Evolutionary conservation across 2,329 filamentous ascomycete genomes (phyloP).

Genomic region (Thyridium curvatum): DNA sequence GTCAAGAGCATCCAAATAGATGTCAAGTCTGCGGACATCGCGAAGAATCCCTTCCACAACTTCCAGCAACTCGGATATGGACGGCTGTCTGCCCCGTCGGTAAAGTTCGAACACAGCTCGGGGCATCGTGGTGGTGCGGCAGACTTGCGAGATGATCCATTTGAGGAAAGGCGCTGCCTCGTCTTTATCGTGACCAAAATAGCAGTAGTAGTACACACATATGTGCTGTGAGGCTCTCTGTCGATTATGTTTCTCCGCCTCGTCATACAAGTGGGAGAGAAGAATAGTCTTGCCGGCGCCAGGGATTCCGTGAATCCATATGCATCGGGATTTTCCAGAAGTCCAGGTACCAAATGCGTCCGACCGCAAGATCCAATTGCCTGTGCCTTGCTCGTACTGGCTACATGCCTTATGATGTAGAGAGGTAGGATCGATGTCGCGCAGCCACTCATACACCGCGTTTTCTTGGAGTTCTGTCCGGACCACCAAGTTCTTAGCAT

Average conservation of each 20-base stretch:
- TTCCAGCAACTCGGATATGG: slow-evolving; percentile 4
- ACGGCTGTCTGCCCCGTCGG: slow-evolving; percentile 6
- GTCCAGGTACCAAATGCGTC: background rate
- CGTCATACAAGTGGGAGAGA: background rate
- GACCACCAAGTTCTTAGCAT: no score
- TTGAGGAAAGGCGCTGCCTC: slow-evolving; percentile 10
- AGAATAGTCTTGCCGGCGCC: slow-evolving; percentile 2
- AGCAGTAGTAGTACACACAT: slow-evolving; percentile 13
- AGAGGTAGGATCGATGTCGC: background rate
- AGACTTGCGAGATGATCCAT: slow-evolving; percentile 11
- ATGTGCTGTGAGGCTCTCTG: background rate
- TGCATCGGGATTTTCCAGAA: background rate
- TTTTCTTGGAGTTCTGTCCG: background rate
- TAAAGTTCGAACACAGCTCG: slow-evolving; percentile 3
- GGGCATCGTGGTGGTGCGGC: slow-evolving; percentile 3
- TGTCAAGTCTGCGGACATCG: slow-evolving; percentile 4
- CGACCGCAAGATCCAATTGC: background rate
- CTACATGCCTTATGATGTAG: background rate
- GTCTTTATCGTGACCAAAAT: slow-evolving; percentile 9
- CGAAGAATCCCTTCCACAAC: slow-evolving; percentile 4
- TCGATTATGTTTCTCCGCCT: background rate
- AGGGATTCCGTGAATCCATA: slow-evolving; percentile 3
- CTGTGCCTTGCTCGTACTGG: background rate
- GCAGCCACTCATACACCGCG: background rate
- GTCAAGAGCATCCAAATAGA: slow-evolving; percentile 14